Evolutionary conservation across 352 stramenopile genomes (phyloP), one percentile per base, ranked within the genome.

Genomic region (Globisporangium cederbergense): DNA sequence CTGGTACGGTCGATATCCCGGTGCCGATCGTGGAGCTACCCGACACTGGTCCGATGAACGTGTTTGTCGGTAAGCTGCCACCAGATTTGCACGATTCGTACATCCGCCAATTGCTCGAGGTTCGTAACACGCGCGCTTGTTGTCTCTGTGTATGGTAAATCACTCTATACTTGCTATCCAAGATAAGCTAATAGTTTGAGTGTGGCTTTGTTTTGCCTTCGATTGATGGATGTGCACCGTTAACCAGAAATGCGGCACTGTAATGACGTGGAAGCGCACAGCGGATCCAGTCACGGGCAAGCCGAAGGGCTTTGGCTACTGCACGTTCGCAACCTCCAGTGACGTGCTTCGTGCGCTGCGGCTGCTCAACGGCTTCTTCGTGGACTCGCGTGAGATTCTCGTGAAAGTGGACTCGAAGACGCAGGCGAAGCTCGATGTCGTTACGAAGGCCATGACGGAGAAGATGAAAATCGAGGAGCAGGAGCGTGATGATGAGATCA

Each of bases 31-130:
- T 62, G n/a, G 47, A 64, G 46, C 30, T 70, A 11, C 28, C 32
- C 2, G 74, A 79, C 16, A 68, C 68, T 3, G 75, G 64, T 13
- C 66, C 73, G 28, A 54, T 83, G 32, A 78, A 69, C 38, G 68
- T 83, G 49, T 86, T 86, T 68, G 73, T 86, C 20, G 77, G 77
- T 49, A 79, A 86, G 55, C 47, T 86, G n/a, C 77, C 77, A 11
- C 67, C 68, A 13, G 75, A 83, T 70, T 62, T 86, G 13, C 75
- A 81, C 59, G 77, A 86, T 62, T 76, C 69, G 40, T 76, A 82
- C 71, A 73, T 86, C 52, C 77, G 77, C 34, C 71, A 79, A 58
- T 59, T 86, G n/a, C 75, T 86, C 10, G 77, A 82, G 73, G 70
- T 65, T 46, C 11, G 42, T 42, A 18, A 30, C 22, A 40, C 40